These are phyloP conservation scores for Ceriops zippeliana DNA, from an alignment of 345 rosid species.

Conservation along the genomic window DNA sequence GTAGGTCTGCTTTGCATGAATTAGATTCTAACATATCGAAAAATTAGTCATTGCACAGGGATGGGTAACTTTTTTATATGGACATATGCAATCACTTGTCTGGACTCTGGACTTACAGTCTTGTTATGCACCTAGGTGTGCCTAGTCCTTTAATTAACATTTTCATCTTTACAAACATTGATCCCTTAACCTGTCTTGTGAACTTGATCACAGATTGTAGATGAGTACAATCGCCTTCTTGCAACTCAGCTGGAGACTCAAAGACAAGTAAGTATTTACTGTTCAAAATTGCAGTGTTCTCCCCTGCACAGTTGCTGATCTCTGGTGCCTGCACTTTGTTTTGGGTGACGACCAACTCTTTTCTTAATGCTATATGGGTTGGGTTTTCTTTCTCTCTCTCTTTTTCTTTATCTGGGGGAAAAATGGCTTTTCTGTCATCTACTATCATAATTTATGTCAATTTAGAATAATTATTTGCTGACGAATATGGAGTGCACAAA, in stretches of 20 bases:
- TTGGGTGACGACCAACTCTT: too few relatives aligned
- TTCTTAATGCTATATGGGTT: neutral
- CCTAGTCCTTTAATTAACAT: neutral
- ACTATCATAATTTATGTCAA: too few relatives aligned
- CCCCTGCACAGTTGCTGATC: neutral
- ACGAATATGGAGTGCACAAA: too few relatives aligned
- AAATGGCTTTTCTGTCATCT: too few relatives aligned
- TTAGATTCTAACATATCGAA: neutral
- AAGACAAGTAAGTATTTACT: slow-evolving; percentile 58
- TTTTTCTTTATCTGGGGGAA: too few relatives aligned
- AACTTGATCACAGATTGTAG: slow-evolving; percentile 52
- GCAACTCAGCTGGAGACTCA: slow-evolving; percentile 74
- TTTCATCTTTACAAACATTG: neutral
- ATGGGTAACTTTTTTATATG: neutral
- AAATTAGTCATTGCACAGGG: neutral
- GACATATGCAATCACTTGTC: neutral
- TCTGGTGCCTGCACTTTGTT: too few relatives aligned
- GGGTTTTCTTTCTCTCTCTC: neutral
- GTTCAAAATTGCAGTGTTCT: neutral
- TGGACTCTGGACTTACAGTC: neutral
- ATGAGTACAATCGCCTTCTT: slow-evolving; percentile 81
- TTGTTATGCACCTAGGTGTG: slow-evolving; percentile 1
- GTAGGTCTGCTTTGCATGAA: neutral
- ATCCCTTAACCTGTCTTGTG: slow-evolving; percentile 8
- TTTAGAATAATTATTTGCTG: too few relatives aligned